Percentiles rank a stretch among this genome's conserved stretches.
Conservation (phyloP, 1,284 basidiomycete species). For the Ceratorhiza oryzae-sativae region DNA sequence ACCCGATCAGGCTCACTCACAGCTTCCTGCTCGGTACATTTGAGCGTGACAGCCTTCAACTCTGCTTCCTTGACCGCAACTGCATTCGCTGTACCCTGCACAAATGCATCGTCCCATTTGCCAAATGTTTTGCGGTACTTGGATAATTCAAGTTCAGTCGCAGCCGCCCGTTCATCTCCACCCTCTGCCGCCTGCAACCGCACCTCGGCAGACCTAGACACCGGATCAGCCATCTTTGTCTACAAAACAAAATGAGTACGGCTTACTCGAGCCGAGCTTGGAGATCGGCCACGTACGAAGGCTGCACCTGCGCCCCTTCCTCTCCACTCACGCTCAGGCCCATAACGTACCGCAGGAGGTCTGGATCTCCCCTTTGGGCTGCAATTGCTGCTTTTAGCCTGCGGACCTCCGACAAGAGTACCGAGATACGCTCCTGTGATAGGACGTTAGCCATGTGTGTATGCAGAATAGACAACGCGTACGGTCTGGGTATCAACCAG, state of each 20-base stretch:
- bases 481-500: slow-evolving; percentile 74
- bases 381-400: slow-evolving; percentile 81
- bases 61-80: slow-evolving; percentile 42
- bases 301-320: slow-evolving; percentile 37
- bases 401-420: slow-evolving; percentile 76
- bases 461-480: slow-evolving; percentile 50
- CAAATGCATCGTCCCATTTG: slow-evolving; percentile 16
- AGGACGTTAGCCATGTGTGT: background rate
- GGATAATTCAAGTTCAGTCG: slow-evolving; percentile 15
- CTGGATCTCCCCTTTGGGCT: slow-evolving; percentile 73
- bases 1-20: slow-evolving; percentile 46
- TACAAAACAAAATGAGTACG: slow-evolving; percentile 38
- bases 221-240: slow-evolving; percentile 34
- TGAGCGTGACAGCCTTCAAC: slow-evolving; percentile 45
- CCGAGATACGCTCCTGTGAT: slow-evolving; percentile 73
- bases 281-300: slow-evolving; percentile 40
- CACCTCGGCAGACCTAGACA: slow-evolving; percentile 36
- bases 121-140: slow-evolving; percentile 36
- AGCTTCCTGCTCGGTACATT: slow-evolving; percentile 55
- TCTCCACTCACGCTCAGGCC: slow-evolving; percentile 18
- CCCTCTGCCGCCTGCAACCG: slow-evolving; percentile 18
- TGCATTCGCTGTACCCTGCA: background rate
- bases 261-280: slow-evolving; percentile 39
- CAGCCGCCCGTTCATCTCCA: background rate
- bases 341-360: slow-evolving; percentile 54